Evolutionary conservation across 2,329 filamentous ascomycete species (phyloP), one percentile per base, ranked within the genome.

Genomic region (Fusarium fracticaudum): DNA sequence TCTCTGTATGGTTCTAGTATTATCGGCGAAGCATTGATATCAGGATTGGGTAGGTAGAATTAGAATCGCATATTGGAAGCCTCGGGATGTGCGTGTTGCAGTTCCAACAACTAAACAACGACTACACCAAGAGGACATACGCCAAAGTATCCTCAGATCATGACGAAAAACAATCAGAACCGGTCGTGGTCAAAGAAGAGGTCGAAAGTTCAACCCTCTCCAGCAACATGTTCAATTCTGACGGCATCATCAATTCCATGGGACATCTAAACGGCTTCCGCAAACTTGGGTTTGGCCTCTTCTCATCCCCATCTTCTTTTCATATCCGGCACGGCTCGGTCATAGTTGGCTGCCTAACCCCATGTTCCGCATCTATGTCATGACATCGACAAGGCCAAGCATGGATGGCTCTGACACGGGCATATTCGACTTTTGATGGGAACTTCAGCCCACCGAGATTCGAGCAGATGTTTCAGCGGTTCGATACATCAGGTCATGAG

Each of bases 401-500:
- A 35, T 35, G 33, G 13, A 87, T 69, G 85, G 84, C 10, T 85
- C 82, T 51, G 85, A 87, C 64, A 84, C 80, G n/a, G 84, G 83
- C 22, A 82, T 83, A 0, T 88, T 85, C 64, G 86, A 88, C 74
- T 83, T 83, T 79, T 26, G 86, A 87, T 71, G 86, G 86, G 12
- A 80, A 85, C 9, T 87, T 87, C 72, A 71, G 83, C 20, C 84
- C 85, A 8, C 85, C 87, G 74, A 81, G 81, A 41, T 87, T 88
- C 68, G 85, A 88, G 77, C 84, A 87, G 67, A 81, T 87, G 43
- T 87, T 87, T 65, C 76, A 81, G 26, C 86, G 87, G 73, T 87
- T 85, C 73, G 85, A 81, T 40, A 74, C 73, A 6, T 77, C 80
- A 37, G 81, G 83, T 17, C 78, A 83, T 44, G 81, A 4, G 60